Base-by-base conservation (phyloP, 768 basidiomycete species). In the Pleurotus pulmonarius region DNA sequence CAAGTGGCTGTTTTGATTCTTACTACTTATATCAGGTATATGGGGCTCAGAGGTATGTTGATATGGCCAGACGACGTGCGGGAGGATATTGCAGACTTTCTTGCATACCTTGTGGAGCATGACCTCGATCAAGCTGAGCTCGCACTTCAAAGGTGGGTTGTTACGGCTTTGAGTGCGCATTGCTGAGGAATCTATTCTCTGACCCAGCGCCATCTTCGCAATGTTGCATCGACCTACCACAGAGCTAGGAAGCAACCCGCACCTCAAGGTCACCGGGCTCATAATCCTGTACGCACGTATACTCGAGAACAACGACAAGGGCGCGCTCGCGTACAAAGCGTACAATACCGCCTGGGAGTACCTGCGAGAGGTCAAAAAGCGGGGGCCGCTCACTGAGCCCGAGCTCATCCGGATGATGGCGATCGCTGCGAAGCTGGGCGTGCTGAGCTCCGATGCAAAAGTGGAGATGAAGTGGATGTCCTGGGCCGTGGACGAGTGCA, bases 191-290 rank as follows among this genome's bases (percentile, higher is more conserved):
- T 11, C 39, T 5, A 44, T n/a, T 16, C 5, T 34, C 1, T 34
- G 29, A 44, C 20, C 0, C 15, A 44, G 41, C 5, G 41, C 41
- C 41, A 16, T 44, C 41, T 44, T 44, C 41, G 20, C n/a, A 2
- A 7, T 44, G 3, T 22, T n/a, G 5, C 12, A 18, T 22, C n/a
- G n/a, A 2, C 77, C 73, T 4, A 54, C 71, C 22, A 68, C 72
- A 4, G 56, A 60, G n/a, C 73, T 79, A 57, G 68, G 67, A 7
- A 56, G 74, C 2, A 72, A 80, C 16, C 83, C 87, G 0, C 77
- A 85, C 55, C 76, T 89, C 56, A 90, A 89, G 66, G 71, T 81
- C 0, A 82, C 86, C 0, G 88, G 88, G 3, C 80, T 90, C 12
- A 86, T 81, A 1, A 77, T 86, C 18, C 70, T 77, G 2, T 73